These are phyloP conservation scores for Hypoxylon sp. DNA, from an alignment of 2,329 filamentous ascomycete genomes.

Conservation along the genomic window DNA sequence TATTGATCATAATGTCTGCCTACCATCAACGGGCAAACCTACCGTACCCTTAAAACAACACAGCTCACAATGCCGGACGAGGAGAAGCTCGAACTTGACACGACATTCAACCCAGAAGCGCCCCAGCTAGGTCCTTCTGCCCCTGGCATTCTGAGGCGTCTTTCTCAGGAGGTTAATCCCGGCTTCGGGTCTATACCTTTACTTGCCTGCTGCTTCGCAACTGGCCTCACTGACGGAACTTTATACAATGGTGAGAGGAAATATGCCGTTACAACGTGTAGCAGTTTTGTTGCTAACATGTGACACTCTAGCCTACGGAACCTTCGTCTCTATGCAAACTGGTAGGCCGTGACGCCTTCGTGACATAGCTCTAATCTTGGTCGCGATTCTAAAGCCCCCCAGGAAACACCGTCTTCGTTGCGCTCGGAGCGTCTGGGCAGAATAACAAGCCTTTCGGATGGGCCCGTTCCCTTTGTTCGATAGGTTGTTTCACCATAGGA, in stretches of 20 bases:
- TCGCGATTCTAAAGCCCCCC: neutral
- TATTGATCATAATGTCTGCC: neutral
- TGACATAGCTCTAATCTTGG: neutral
- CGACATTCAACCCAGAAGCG: conserved; percentile 2
- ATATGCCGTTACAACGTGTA: neutral
- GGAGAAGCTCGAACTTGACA: conserved; percentile 40
- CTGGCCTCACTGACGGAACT: conserved; percentile 49
- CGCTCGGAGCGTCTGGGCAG: conserved; percentile 56
- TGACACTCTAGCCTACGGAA: conserved; percentile 54
- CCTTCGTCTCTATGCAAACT: conserved; percentile 59
- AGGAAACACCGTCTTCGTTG: conserved; percentile 60
- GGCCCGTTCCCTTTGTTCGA: conserved; percentile 58
- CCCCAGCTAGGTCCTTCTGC: neutral
- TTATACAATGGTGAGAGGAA: conserved; percentile 45
- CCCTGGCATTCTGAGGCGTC: conserved; percentile 24
- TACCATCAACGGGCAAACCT: neutral
- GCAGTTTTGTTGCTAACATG: conserved; percentile 7
- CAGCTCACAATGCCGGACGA: conserved; percentile 41
- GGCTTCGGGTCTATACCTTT: conserved; percentile 42
- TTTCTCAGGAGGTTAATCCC: conserved; percentile 42
- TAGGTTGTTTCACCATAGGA: conserved; percentile 58
- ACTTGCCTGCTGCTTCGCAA: conserved; percentile 47
- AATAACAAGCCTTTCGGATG: conserved; percentile 57
- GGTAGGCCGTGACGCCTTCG: conserved; percentile 36
- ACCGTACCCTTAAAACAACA: neutral